Evolutionary conservation across 805 yeast genomes (phyloP), one percentile per base, ranked within the genome.

Genomic region (Candida peoriensis): DNA sequence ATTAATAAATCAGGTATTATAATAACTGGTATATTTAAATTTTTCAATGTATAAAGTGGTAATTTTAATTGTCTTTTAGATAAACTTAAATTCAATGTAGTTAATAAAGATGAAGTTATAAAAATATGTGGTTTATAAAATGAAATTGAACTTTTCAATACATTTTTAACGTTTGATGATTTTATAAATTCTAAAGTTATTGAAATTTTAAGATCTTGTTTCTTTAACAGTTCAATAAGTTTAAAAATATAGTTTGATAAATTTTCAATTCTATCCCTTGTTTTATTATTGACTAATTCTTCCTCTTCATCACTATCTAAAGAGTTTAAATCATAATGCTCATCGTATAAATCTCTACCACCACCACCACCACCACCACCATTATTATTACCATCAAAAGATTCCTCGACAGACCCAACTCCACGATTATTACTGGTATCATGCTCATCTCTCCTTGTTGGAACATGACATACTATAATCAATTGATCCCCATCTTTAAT

Each of bases 401-500:
- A 39, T 13, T 43, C n/a, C n/a, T n/a, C n/a, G n/a, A n/a, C n/a
- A n/a, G n/a, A n/a, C n/a, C n/a, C n/a, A n/a, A n/a, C 39, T 29
- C 27, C 21, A 14, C 33, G 5, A 5, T 30, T n/a, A n/a, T n/a
- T n/a, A n/a, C n/a, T n/a, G 15, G n/a, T 21, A 8, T 25, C 32
- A 30, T 19, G 13, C 27, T 37, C 21, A 2, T 39, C 38, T 16
- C 39, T 32, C 9, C 29, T 33, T 3, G 36, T 43, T 13, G 55
- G 55, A 8, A 49, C 33, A 20, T 47, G 50, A 11, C 42, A 30
- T 6, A 45, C 28, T 3, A 52, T 23, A 7, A 43, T 31, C 23
- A 52, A 24, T n/a, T 48, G 46, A 22, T 52, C 57, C 28, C 57
- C 57, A 37, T 51, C 48, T 27, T 38, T 20, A 8, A 48, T 24